These are phyloP conservation scores for Penicillium bialowiezense DNA, from an alignment of 495 filamentous ascomycete species.

Conservation along the genomic window DNA sequence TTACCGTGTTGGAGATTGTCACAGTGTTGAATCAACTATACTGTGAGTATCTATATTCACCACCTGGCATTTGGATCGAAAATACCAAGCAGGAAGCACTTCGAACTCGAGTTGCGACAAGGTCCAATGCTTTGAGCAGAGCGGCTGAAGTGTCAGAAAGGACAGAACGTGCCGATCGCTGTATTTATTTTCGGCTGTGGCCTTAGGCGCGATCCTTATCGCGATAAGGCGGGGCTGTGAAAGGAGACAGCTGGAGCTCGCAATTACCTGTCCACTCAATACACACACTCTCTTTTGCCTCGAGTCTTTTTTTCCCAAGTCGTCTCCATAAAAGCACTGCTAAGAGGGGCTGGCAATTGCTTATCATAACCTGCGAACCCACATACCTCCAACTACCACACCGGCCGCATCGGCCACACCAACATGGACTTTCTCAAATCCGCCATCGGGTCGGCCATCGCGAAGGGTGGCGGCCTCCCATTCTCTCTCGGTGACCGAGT, in stretches of 20 bases:
- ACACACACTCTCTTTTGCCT: neutral
- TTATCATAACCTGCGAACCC: neutral
- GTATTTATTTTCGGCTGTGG: constrained; percentile 1
- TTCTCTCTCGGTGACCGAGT: constrained; percentile 89
- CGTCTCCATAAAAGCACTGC: neutral
- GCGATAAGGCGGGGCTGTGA: constrained; percentile 25
- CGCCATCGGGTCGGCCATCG: constrained; percentile 92
- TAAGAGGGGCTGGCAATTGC: constrained; percentile 3
- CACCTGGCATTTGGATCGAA: too few species aligned
- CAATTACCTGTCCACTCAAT: neutral
- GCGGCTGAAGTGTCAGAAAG: neutral
- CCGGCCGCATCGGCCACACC: constrained; percentile 5
- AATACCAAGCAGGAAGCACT: too few species aligned
- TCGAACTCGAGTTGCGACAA: too few species aligned
- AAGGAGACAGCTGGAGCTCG: constrained; percentile 2
- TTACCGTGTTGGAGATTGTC: neutral
- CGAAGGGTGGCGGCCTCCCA: constrained; percentile 88
- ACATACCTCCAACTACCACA: constrained; percentile 3
- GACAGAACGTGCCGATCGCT: neutral
- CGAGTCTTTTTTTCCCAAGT: neutral
- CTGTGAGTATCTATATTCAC: too few species aligned
- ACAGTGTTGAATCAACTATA: too few species aligned
- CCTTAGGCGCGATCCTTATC: constrained; percentile 12
- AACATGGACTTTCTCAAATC: constrained; percentile 96
- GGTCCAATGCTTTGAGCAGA: neutral